Evolutionary conservation across 306 rosid species (phyloP), one percentile per base, ranked within the genome.

Genomic region (Cucurbita argyrosperma): DNA sequence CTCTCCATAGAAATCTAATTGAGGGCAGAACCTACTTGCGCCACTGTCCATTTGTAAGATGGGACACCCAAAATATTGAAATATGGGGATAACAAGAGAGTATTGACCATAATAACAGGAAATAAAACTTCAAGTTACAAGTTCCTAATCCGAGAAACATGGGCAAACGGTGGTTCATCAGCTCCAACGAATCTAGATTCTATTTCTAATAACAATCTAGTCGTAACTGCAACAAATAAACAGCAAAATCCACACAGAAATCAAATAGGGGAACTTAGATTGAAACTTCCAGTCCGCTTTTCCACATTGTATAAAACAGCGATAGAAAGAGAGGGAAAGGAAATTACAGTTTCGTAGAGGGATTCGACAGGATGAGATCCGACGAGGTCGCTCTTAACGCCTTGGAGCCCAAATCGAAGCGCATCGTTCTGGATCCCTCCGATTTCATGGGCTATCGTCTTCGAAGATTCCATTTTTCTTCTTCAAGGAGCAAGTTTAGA

Each of bases 361-460:
- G 96, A 85, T 82, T 90, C 87, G 38, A 89, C 87, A 49, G 96
- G 96, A 78, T 87, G 94, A 74, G 89, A 78, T 50, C 85, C 97
- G 46, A 89, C 83, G 40, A 90, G 85, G 69, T 85, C 79, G 80
- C 90, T 83, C 83, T 86, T 90, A 75, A 89, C 96, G 43, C 89
- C 92, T 6, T 88, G 88, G 13, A 89, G 86, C 6, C 96, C 98
- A 49, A 87, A 90, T 4, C 98, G 91, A 65, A 90, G 89, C 4
- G 88, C 88, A 9, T 90, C 98, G 71, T 86, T 89, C 63, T 86
- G 92, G 79, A 87, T 79, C 11, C 96, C 96, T 76, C 98, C 98
- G 86, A 90, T 90, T 87, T 92, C 87, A 86, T 92, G 96, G 6
- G 89, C 82, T 4, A 92, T 88, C 51, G 78, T 84, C 86, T 85